These are phyloP conservation scores for Fraxinus excelsior DNA, from an alignment of 257 asterid genomes.

Conservation along the genomic window DNA sequence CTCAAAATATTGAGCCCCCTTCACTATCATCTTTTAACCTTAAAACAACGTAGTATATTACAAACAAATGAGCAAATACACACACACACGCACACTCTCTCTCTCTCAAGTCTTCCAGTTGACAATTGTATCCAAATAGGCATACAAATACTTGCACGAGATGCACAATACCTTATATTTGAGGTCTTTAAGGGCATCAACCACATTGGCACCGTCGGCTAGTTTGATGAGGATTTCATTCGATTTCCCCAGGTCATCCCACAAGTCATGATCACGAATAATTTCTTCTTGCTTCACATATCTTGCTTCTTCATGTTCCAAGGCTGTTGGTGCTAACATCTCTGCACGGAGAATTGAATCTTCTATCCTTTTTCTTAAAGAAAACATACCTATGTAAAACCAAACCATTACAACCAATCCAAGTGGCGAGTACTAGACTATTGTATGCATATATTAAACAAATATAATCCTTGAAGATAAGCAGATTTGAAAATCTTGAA, in stretches of 20 bases:
- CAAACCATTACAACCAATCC: slow-evolving; percentile 17
- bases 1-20: slow-evolving; percentile 12
- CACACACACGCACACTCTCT: too few relatives aligned
- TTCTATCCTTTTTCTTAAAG: slow-evolving; percentile 73
- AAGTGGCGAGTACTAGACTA: neutral
- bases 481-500: neutral
- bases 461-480: neutral
- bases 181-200: slow-evolving; percentile 71
- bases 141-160: neutral
- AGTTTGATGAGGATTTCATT: slow-evolving; percentile 60
- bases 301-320: slow-evolving; percentile 68
- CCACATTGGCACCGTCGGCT: slow-evolving; percentile 65
- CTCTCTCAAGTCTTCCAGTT: neutral
- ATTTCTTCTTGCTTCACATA: slow-evolving; percentile 55
- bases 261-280: slow-evolving; percentile 58
- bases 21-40: slow-evolving; percentile 3
- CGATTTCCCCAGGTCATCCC: slow-evolving; percentile 72
- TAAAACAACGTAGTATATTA: too few relatives aligned
- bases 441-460: neutral
- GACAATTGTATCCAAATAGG: neutral
- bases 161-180: slow-evolving; percentile 51
- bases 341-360: slow-evolving; percentile 81
- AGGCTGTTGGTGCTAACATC: slow-evolving; percentile 64
- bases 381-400: slow-evolving; percentile 56
- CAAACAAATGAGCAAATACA: too few relatives aligned